Percentiles rank a stretch among this genome's conserved stretches.
These are phyloP conservation scores for Gossypium schwendimanii DNA, from an alignment of 441 rosid genomes.

Conservation along the genomic window DNA sequence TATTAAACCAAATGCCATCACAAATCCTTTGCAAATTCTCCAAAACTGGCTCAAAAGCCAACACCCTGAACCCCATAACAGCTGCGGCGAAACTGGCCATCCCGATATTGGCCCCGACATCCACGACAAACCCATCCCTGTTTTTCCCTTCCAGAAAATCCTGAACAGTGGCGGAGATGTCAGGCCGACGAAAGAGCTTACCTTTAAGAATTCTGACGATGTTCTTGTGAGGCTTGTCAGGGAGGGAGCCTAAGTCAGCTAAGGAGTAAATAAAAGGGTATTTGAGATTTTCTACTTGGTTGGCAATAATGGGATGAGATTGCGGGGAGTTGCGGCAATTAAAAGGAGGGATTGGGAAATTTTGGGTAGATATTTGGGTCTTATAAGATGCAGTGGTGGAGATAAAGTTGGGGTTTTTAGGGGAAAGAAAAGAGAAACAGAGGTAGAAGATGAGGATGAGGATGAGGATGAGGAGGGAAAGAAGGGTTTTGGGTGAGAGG, in stretches of 20 bases:
- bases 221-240: constrained; percentile 93
- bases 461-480: constrained; percentile 30
- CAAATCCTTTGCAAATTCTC: constrained; percentile 93
- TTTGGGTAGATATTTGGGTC: constrained; percentile 6
- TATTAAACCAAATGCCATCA: constrained; percentile 90
- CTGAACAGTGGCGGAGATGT: constrained; percentile 78
- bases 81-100: constrained; percentile 95
- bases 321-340: constrained; percentile 72
- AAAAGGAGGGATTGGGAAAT: constrained; percentile 46
- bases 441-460: constrained; percentile 35
- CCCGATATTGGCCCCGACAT: constrained; percentile 93
- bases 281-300: constrained; percentile 73
- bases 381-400: constrained; percentile 16
- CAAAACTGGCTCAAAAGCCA: constrained; percentile 80
- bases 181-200: constrained; percentile 78
- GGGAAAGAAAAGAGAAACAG: constrained; percentile 28
- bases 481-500: constrained; percentile 36
- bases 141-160: constrained; percentile 44
- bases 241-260: constrained; percentile 74
- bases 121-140: constrained; percentile 57
- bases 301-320: constrained; percentile 83
- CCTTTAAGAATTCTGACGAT: constrained; percentile 82
- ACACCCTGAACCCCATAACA: constrained; percentile 79
- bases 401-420: constrained; percentile 14
- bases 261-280: constrained; percentile 74